These are phyloP conservation scores for Naganishia randhawae DNA, from an alignment of 768 basidiomycete genomes.

Conservation along the genomic window DNA sequence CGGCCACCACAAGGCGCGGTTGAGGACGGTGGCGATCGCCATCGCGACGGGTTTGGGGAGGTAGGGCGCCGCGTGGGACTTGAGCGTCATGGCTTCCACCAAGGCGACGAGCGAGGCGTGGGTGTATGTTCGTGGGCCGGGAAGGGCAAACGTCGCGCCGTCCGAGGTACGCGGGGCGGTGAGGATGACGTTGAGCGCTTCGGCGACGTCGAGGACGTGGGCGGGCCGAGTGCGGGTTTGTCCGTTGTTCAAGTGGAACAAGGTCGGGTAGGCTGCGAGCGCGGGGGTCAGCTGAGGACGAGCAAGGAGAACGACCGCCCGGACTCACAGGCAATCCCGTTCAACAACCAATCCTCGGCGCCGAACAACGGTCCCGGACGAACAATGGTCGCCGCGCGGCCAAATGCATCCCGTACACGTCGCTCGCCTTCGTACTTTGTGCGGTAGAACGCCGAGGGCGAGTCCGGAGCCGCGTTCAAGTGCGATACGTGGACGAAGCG, in stretches of 20 bases:
- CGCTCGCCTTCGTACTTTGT: conserved; percentile 88
- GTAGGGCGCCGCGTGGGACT: conserved; percentile 67
- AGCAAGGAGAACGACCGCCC: background rate
- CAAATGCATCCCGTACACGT: conserved; percentile 75
- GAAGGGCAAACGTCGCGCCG: conserved; percentile 67
- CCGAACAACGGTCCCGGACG: conserved; percentile 83
- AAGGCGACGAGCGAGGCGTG: conserved; percentile 61
- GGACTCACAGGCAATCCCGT: conserved; percentile 79
- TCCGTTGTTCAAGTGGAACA: conserved; percentile 88
- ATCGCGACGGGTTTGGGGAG: conserved; percentile 71
- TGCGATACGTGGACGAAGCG: conserved; percentile 93
- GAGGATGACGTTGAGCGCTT: conserved; percentile 75
- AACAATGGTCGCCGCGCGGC: conserved; percentile 72
- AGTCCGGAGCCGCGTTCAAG: conserved; percentile 76
- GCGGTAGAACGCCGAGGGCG: conserved; percentile 76
- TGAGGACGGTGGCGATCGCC: conserved; percentile 61
- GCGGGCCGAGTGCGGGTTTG: conserved; percentile 83
- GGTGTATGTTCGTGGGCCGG: conserved; percentile 82
- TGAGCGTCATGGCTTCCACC: conserved; percentile 74
- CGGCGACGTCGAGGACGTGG: conserved; percentile 91
- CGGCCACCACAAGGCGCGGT: conserved; percentile 82
- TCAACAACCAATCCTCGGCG: conserved; percentile 90
- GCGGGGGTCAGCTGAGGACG: conserved; percentile 17
- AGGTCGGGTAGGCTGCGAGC: conserved; percentile 73
- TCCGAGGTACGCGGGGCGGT: conserved; percentile 57